Conservation (phyloP, 2,329 filamentous ascomycete species). For the Scytalidium sp. region DNA sequence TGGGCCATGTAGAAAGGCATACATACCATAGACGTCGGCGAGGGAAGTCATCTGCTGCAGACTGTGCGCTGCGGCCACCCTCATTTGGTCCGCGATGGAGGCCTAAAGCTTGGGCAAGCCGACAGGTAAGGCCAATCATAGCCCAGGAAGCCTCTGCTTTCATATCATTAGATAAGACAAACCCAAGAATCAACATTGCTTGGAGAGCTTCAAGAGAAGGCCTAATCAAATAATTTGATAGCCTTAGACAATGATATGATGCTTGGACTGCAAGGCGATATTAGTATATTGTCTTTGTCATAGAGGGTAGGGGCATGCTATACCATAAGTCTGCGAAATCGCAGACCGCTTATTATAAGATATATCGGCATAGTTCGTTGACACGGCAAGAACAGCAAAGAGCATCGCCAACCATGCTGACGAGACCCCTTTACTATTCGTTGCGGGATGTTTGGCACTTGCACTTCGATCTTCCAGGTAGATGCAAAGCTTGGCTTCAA, state of each 20-base stretch:
- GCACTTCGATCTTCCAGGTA: conserved; percentile 59
- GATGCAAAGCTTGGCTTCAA: conserved; percentile 61
- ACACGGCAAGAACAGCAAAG: conserved; percentile 62
- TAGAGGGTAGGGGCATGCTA: conserved; percentile 3
- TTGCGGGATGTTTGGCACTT: conserved; percentile 35
- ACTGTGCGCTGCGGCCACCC: conserved; percentile 17
- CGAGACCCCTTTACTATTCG: conserved; percentile 39
- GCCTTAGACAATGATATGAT: conserved; percentile 61
- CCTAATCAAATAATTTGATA: conserved; percentile 61
- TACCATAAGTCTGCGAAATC: conserved; percentile 47
- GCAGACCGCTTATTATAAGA: conserved; percentile 42
- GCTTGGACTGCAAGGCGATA: conserved; percentile 21
- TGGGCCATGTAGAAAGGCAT: background rate
- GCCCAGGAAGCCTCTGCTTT: conserved; percentile 68
- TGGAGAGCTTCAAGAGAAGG: conserved; percentile 66
- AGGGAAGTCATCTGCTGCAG: conserved; percentile 26
- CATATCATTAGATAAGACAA: conserved; percentile 66
- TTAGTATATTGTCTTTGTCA: background rate
- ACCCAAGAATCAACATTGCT: conserved; percentile 59
- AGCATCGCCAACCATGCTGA: conserved; percentile 65
- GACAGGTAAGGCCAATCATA: conserved; percentile 59
- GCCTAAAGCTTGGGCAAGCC: conserved; percentile 63
- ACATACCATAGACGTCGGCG: conserved; percentile 27
- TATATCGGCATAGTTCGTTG: conserved; percentile 64
- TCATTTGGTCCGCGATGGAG: conserved; percentile 41